phyloP scores from a whole-genome alignment of 2,329 filamentous ascomycete genomes.

The Chalara sp. region DNA sequence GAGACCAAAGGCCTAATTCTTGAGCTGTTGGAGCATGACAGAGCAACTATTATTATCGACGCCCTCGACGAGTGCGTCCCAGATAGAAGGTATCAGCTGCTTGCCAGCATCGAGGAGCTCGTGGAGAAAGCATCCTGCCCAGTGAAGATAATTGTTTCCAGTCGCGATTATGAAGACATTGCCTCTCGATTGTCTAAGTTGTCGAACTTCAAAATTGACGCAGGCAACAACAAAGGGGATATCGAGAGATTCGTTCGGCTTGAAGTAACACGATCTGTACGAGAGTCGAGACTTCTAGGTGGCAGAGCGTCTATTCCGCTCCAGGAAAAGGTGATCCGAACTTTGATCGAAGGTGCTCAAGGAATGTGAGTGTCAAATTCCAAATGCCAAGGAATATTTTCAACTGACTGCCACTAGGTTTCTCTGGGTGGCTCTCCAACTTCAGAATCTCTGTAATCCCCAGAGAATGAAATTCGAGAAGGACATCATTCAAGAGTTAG shows the following conservation, averaged over 20 bases:
- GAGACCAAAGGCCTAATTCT: conserved; percentile 6
- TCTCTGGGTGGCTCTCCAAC: conserved; percentile 8
- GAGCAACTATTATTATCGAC: conserved; percentile 11
- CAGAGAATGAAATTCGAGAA: background rate
- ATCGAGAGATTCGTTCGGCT: conserved; percentile 2
- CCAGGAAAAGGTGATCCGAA: too few species aligned
- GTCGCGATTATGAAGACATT: conserved; percentile 10
- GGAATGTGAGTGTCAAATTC: too few species aligned
- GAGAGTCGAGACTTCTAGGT: background rate
- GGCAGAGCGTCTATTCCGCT: background rate
- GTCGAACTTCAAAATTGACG: conserved; percentile 7
- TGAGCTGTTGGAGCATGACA: background rate
- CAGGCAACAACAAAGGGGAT: conserved; percentile 6
- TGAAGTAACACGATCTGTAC: conserved; percentile 1
- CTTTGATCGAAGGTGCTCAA: too few species aligned
- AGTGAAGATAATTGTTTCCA: conserved; percentile 10
- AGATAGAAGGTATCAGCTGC: background rate
- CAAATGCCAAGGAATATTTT: background rate
- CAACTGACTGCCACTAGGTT: conserved; percentile 5
- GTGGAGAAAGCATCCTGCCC: background rate
- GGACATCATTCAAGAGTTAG: background rate
- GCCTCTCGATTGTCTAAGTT: conserved; percentile 2
- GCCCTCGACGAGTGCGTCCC: conserved; percentile 9
- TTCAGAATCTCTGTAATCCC: conserved; percentile 10
- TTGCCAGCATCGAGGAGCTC: conserved; percentile 6